Conservation (phyloP, 2,329 filamentous ascomycete species). For the Sclerotinia sclerotiorum region DNA sequence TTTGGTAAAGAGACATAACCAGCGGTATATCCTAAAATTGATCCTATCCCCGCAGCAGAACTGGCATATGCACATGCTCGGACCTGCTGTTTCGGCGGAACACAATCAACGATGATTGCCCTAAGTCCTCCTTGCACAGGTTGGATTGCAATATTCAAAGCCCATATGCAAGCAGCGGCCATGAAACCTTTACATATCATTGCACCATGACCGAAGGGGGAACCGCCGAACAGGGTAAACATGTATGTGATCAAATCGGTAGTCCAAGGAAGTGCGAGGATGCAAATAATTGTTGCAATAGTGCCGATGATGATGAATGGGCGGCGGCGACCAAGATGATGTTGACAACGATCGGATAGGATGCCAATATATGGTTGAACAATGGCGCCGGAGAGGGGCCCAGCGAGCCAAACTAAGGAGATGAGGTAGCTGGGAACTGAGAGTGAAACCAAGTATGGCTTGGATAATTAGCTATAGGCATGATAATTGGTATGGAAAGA, state of each 20-base stretch:
- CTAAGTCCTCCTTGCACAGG: constrained; percentile 40
- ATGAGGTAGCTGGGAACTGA: constrained; percentile 53
- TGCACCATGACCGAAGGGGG: not conserved
- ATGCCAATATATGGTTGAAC: constrained; percentile 56
- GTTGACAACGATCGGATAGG: constrained; percentile 50
- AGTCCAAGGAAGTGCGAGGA: constrained; percentile 52
- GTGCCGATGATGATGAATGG: constrained; percentile 54
- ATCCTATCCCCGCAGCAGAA: constrained; percentile 37
- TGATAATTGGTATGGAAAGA: not conserved
- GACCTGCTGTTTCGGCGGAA: constrained; percentile 38
- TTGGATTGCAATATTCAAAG: constrained; percentile 40
- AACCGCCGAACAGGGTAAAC: not conserved
- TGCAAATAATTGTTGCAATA: constrained; percentile 49
- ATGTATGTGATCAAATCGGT: constrained; percentile 42
- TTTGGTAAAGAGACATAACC: constrained; percentile 32
- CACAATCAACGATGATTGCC: constrained; percentile 41
- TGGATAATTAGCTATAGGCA: constrained; percentile 4
- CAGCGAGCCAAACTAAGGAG: constrained; percentile 56
- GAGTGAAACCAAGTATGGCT: constrained; percentile 43
- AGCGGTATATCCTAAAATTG: constrained; percentile 39
- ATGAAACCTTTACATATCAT: constrained; percentile 14
- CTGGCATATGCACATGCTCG: constrained; percentile 40
- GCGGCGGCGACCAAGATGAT: constrained; percentile 47
- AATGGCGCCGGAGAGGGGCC: constrained; percentile 52
- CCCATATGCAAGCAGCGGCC: constrained; percentile 35